Conservation (phyloP, 495 filamentous ascomycete species). For the Diplogelasinospora grovesii region DNA sequence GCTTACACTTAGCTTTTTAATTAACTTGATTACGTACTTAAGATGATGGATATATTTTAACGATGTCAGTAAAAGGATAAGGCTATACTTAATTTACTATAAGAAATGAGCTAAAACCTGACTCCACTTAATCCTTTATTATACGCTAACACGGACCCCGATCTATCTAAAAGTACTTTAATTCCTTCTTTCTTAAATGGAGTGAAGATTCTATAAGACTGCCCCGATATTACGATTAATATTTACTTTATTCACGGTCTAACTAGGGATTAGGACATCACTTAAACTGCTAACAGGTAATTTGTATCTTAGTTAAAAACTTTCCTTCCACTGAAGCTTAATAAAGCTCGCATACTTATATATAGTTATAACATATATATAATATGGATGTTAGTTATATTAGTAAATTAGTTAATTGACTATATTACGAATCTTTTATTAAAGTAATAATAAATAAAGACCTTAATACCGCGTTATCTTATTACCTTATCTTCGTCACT, state of each 20-base stretch:
- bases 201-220: constrained; percentile 5
- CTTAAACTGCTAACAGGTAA: constrained; percentile 12
- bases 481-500: constrained; percentile 23
- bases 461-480: background rate
- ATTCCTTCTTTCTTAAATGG: constrained; percentile 3
- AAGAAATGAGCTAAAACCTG: no score
- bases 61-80: background rate
- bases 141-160: no score
- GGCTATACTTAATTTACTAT: no score
- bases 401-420: constrained; percentile 7
- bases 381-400: background rate
- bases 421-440: constrained; percentile 14
- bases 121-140: no score
- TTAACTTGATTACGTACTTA: no score
- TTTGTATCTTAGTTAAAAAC: constrained; percentile 15
- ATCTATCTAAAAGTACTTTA: no score
- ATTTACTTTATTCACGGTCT: constrained; percentile 23
- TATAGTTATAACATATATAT: constrained; percentile 19
- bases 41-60: no score
- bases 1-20: no score
- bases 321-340: constrained; percentile 16
- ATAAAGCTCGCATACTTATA: constrained; percentile 18
- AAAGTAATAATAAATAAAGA: constrained; percentile 5
- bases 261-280: constrained; percentile 16
- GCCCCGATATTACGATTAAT: constrained; percentile 3